Evolutionary conservation across 1,139 yeast species (phyloP), one percentile per base, ranked within the genome.

Genomic region (Candida pseudocylindracea): DNA sequence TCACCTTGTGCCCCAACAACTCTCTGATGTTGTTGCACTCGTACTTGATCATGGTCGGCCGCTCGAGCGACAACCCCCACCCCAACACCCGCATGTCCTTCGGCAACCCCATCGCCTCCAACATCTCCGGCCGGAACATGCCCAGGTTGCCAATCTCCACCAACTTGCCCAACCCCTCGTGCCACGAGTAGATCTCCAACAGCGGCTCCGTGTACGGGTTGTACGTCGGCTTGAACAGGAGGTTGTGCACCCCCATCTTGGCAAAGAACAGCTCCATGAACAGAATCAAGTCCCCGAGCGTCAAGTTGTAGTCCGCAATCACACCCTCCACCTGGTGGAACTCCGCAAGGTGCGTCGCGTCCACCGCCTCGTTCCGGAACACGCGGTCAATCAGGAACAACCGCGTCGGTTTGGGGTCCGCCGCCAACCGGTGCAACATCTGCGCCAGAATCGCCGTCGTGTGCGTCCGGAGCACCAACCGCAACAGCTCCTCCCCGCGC

Each of bases 301-400:
- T 85, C 46, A 88, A 63, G 54, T 83, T 79, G 57, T 81, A 85
- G 49, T 93, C 98, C 29, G 96, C 98, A 53, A 91, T 65, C 36
- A 91, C 98, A 60, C 99, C 99, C 60, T 91, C 99, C 39, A 91
- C 93, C 61, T 91, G 99, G 57, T 88, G 96, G 66, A 91, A 91
- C 60, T 91, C 99, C 25, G 98, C 98, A 57, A 91, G 69, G 57
- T 91, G 99, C n/a, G 99, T 91, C 35, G 96, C 98, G 53, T 91
- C 99, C 35, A 91, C 98, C 15, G 99, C 96, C 62, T 91, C 99
- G 53, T 91, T 91, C 62, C 99, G 80, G 78, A 91, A 91, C 40
- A 91, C 99, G 51, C 95, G 72, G 57, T 91, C 99, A 46, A 91
- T 91, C 34, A 94, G 80, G 63, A 91, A 91, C 50, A 81, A 67